These are phyloP conservation scores for Exophiala sp. DNA, from an alignment of 2,329 filamentous ascomycete genomes.

Conservation along the genomic window DNA sequence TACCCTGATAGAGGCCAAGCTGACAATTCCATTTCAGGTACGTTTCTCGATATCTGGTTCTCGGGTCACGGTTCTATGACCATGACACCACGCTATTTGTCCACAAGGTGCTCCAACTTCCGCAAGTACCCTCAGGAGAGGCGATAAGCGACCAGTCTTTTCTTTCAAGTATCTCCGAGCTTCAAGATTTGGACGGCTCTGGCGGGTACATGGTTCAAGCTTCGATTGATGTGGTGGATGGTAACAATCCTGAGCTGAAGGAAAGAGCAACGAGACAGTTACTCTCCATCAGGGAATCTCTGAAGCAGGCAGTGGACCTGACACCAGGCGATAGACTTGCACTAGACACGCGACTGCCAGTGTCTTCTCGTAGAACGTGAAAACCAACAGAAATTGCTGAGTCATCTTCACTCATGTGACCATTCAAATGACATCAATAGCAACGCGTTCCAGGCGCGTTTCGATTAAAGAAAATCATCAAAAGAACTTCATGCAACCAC, in stretches of 20 bases:
- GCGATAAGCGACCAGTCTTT: conserved; percentile 32
- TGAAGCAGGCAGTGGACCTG: conserved; percentile 56
- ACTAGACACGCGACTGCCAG: conserved; percentile 57
- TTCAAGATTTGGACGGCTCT: conserved; percentile 53
- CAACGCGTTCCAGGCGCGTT: conserved; percentile 6
- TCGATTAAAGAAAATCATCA: neutral
- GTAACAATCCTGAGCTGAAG: conserved; percentile 52
- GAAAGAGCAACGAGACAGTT: conserved; percentile 55
- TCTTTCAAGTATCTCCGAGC: conserved; percentile 36
- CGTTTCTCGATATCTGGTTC: conserved; percentile 54
- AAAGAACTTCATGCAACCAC: neutral
- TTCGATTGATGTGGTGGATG: conserved; percentile 53
- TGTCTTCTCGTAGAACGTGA: conserved; percentile 19
- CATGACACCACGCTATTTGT: conserved; percentile 57
- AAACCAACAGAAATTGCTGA: neutral
- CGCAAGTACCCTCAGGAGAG: conserved; percentile 32
- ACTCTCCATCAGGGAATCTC: conserved; percentile 50
- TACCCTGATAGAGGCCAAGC: neutral
- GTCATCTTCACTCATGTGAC: conserved; percentile 11
- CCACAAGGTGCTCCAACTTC: conserved; percentile 52
- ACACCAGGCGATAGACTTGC: conserved; percentile 56
- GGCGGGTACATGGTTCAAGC: conserved; percentile 59
- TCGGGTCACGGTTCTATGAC: conserved; percentile 57
- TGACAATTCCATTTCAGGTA: conserved; percentile 41
- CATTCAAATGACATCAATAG: conserved; percentile 2